phyloP scores from a whole-genome alignment of 129 eudicot genomes.

The Dittrichia graveolens region DNA sequence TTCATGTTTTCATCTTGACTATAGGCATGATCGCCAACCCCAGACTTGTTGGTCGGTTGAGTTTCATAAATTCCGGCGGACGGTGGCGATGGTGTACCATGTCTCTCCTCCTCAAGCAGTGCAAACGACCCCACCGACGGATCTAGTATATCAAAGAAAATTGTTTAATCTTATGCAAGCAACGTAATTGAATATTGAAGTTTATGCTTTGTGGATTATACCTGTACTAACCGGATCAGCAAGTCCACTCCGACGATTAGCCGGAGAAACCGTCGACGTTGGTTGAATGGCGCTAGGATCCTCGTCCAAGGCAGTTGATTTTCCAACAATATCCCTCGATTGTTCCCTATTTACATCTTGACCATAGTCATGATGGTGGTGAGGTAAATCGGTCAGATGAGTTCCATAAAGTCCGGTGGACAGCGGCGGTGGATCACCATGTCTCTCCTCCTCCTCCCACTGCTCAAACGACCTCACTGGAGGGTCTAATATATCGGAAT shows the following conservation, averaged over 20 bases:
- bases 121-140: no score
- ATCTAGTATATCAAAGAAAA: no score
- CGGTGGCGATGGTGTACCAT: neutral
- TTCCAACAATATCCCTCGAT: constrained; percentile 14
- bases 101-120: neutral
- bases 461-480: constrained; percentile 34
- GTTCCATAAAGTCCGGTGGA: constrained; percentile 31
- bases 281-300: constrained; percentile 29
- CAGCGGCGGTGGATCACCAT: constrained; percentile 32
- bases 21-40: neutral
- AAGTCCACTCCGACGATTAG: no score
- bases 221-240: no score
- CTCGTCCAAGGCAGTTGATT: constrained; percentile 24
- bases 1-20: neutral
- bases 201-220: no score
- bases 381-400: neutral
- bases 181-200: no score
- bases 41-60: neutral
- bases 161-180: no score
- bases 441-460: constrained; percentile 41
- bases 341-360: constrained; percentile 4
- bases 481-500: constrained; percentile 29
- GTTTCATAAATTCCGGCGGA: neutral
- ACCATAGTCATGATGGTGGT: neutral
- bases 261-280: no score